Evolutionary conservation across 2,329 filamentous ascomycete genomes (phyloP), one percentile per base, ranked within the genome.

Genomic region (Rugonectria rugulosa): DNA sequence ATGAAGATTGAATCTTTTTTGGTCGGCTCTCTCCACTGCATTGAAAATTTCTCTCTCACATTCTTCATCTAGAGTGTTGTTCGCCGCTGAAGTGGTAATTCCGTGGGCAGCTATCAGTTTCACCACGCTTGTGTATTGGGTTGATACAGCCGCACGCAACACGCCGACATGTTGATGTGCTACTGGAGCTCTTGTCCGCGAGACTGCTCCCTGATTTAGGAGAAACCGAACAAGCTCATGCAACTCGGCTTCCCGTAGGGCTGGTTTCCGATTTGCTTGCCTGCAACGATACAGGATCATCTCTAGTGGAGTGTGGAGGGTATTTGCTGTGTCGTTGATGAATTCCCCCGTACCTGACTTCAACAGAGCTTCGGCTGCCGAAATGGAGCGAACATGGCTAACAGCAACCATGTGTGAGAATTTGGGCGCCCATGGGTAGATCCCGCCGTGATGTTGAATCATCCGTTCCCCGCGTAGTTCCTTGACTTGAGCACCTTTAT

Each of bases 281-380:
- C 24, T 15, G 19, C 36, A 47, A 12, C 34, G 47, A 14, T 38
- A 20, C 11, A 59, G 27, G 10, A 59, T 19, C 23, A 37, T 42
- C 29, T 56, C 53, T 2, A 59, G 38, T 4, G 56, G 47, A 6
- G 53, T 45, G 15, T 21, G 41, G 5, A 11, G 19, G 2, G 37
- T 36, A n/a, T 43, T 44, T 14, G 19, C 24, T 4, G 31, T 21
- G 19, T 56, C 24, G 7, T 56, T 59, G 23, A 56, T 53, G 11
- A 27, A 26, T 4, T 19, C 7, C 6, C 12, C 12, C 2, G 53
- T 41, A 11, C 38, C 47, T 6, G 46, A 26, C 2, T 42, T 21
- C 5, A 57, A 5, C 4, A 59, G 38, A 3, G 42, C n/a, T 24
- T 53, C 3, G 6, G 53, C 47, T 11, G 56, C 53, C 3, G 19